phyloP scores from a whole-genome alignment of 139 green algal genomes.

The Nannochloris sp. region DNA sequence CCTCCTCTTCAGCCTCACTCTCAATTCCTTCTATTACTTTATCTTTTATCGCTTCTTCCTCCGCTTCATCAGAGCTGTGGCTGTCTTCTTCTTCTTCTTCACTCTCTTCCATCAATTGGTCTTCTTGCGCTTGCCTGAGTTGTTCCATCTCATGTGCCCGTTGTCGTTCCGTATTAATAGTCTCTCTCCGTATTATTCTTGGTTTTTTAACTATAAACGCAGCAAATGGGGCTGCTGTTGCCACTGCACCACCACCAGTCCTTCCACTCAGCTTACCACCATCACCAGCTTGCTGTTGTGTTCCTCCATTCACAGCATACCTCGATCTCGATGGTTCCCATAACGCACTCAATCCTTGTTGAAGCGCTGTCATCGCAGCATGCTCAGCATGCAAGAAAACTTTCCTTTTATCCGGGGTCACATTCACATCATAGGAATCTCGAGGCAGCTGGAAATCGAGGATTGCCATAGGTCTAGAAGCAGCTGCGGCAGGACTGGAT shows the following conservation, averaged over 20 bases:
- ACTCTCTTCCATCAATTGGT: neutral
- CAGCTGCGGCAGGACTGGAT: conserved; percentile 23
- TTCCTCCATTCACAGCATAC: conserved; percentile 38
- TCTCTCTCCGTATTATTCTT: too few species aligned
- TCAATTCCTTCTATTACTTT: neutral
- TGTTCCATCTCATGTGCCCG: too few species aligned
- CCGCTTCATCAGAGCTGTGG: conserved; percentile 1
- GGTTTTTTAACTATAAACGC: too few species aligned
- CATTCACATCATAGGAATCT: conserved; percentile 81
- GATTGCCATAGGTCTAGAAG: conserved; percentile 51
- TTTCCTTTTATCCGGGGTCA: conserved; percentile 94
- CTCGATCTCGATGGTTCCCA: conserved; percentile 54
- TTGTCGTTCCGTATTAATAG: too few species aligned
- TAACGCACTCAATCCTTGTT: conserved; percentile 27
- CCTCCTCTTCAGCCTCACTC: neutral
- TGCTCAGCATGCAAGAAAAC: conserved; percentile 63
- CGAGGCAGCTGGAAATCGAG: conserved; percentile 52
- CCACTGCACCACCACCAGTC: neutral
- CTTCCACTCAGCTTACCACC: neutral
- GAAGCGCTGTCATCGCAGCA: conserved; percentile 43
- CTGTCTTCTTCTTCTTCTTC: conserved; percentile 9
- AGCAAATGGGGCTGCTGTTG: neutral
- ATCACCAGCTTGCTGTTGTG: neutral
- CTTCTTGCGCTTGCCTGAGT: neutral
- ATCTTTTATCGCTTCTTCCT: neutral